Percentiles rank a stretch among this genome's conserved stretches.
phyloP scores from a whole-genome alignment of 2,329 filamentous ascomycete species.

The Pleomassaria siparia region DNA sequence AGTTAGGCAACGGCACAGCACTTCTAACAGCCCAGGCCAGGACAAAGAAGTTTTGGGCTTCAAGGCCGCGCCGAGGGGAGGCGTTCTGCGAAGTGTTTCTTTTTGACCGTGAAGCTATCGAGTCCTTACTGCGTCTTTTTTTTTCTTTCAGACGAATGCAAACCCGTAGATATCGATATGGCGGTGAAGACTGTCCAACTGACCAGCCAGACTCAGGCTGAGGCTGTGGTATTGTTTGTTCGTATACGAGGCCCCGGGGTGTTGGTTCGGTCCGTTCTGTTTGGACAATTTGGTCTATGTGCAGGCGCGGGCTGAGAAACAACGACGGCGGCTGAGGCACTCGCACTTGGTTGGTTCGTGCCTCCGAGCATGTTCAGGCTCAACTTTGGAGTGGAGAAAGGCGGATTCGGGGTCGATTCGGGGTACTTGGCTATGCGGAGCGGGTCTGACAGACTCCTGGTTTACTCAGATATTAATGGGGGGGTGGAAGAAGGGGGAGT shows the following conservation, averaged over 20 bases:
- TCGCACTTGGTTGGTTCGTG: too few species aligned
- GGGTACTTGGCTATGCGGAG: neutral
- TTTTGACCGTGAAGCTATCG: conserved; percentile 27
- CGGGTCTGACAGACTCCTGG: neutral
- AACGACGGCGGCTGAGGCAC: neutral
- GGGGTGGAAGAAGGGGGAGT: neutral
- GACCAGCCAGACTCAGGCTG: neutral
- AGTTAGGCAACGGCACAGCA: conserved; percentile 20
- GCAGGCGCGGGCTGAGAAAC: neutral
- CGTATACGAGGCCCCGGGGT: neutral
- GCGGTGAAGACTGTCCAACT: neutral
- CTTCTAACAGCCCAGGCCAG: conserved; percentile 31
- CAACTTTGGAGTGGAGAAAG: too few species aligned
- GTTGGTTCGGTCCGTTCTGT: neutral
- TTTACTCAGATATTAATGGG: neutral
- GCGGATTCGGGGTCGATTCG: neutral
- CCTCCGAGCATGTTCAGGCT: too few species aligned
- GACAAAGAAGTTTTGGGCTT: conserved; percentile 22
- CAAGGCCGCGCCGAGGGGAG: conserved; percentile 19
- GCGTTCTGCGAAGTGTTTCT: conserved; percentile 35
- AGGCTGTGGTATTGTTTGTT: neutral
- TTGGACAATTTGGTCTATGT: neutral
- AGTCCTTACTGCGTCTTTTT: neutral
- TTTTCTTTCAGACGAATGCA: neutral
- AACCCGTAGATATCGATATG: neutral